These are phyloP conservation scores for Talaromyces trachyspermus DNA, from an alignment of 495 filamentous ascomycete genomes.

Conservation along the genomic window DNA sequence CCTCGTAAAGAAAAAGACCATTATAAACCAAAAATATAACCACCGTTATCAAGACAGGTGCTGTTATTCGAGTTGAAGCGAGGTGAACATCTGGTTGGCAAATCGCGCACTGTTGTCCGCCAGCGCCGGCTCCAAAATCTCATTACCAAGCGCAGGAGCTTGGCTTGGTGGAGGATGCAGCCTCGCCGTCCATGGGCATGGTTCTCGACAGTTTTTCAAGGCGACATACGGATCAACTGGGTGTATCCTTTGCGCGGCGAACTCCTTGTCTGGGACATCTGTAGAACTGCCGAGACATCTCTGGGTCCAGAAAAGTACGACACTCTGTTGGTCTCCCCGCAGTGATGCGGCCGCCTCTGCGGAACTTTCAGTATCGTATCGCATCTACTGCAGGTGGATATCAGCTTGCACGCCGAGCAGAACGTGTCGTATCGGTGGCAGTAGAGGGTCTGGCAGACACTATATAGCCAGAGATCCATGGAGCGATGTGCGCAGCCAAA, in stretches of 20 bases:
- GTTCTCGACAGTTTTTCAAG: conserved; percentile 36
- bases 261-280: conserved; percentile 23
- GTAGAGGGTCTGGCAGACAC: conserved; percentile 35
- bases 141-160: conserved; percentile 29
- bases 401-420: conserved; percentile 34
- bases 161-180: conserved; percentile 32
- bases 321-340: conserved; percentile 18
- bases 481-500: conserved; percentile 43
- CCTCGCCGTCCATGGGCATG: conserved; percentile 39
- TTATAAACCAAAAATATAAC: too few relatives aligned
- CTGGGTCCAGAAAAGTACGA: conserved; percentile 37
- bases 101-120: conserved; percentile 15
- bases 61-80: conserved; percentile 2
- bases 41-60: too few relatives aligned
- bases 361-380: conserved; percentile 31
- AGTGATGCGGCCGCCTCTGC: conserved; percentile 27
- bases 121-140: conserved; percentile 31
- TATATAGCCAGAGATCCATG: conserved; percentile 38
- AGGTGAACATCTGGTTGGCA: conserved; percentile 7
- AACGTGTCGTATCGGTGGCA: conserved; percentile 32
- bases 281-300: conserved; percentile 29
- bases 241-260: conserved; percentile 35
- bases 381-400: conserved; percentile 34
- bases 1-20: too few relatives aligned
- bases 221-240: conserved; percentile 30